A percentile compares a stretch with the other conserved stretches of the same genome.
Conservation (phyloP, 768 basidiomycete species). For the Agrocybe pediades region DNA sequence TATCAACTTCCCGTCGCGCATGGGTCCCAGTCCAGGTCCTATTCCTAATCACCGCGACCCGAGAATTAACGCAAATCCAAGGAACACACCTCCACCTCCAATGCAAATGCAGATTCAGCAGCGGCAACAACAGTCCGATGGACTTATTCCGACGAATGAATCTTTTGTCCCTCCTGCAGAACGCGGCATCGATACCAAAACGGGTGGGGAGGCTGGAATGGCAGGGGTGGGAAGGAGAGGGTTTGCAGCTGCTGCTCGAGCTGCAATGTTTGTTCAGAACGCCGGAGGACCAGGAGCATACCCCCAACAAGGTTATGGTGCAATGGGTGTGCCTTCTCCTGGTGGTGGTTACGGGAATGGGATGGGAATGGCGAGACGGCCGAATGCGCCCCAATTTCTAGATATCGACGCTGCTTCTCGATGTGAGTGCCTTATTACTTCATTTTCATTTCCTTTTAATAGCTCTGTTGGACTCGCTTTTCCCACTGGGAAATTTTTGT, state of each 20-base stretch:
- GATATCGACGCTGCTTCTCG: constrained; percentile 46
- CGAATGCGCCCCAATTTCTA: constrained; percentile 44
- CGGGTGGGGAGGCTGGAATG: constrained; percentile 82
- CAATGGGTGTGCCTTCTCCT: background rate
- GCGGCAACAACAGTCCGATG: background rate
- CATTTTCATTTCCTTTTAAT: constrained; percentile 1
- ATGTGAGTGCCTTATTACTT: constrained; percentile 34
- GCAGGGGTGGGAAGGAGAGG: constrained; percentile 88
- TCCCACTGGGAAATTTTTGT: background rate
- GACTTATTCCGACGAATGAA: background rate
- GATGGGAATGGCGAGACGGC: constrained; percentile 20
- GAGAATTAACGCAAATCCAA: background rate
- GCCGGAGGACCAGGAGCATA: constrained; percentile 9
- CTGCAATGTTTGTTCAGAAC: constrained; percentile 37
- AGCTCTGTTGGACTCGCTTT: background rate
- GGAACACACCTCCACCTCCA: background rate
- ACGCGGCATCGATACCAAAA: constrained; percentile 65
- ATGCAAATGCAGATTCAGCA: background rate
- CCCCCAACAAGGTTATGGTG: constrained; percentile 23
- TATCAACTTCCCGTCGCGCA: background rate
- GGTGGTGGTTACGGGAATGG: background rate
- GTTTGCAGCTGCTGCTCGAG: constrained; percentile 74
- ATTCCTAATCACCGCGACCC: background rate
- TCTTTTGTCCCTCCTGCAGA: constrained; percentile 27
- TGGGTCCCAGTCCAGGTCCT: background rate